These are phyloP conservation scores for Penicillium flavigenum DNA, from an alignment of 495 filamentous ascomycete genomes.

Conservation along the genomic window DNA sequence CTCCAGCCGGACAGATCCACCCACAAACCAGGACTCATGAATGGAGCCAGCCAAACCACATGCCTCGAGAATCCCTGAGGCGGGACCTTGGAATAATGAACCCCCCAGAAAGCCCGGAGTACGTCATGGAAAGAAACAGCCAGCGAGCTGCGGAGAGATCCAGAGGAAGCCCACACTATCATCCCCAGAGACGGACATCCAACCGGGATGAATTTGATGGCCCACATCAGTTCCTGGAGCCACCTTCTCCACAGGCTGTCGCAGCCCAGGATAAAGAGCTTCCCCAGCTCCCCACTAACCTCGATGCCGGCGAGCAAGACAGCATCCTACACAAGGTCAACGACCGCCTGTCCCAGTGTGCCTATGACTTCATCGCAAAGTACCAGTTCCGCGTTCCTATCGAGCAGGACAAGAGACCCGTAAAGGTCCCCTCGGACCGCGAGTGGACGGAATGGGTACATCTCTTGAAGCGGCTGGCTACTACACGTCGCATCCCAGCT, in stretches of 20 bases:
- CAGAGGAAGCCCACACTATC: conserved; percentile 51
- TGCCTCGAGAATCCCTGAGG: conserved; percentile 36
- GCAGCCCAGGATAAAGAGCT: conserved; percentile 75
- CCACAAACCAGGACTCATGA: conserved; percentile 37
- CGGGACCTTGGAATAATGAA: conserved; percentile 35
- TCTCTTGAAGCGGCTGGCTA: conserved; percentile 79
- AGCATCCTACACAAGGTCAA: conserved; percentile 75
- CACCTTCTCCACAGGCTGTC: conserved; percentile 61
- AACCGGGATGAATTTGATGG: conserved; percentile 89
- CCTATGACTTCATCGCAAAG: conserved; percentile 85
- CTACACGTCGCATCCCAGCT: conserved; percentile 79
- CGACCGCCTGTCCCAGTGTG: conserved; percentile 78
- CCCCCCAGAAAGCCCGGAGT: conserved; percentile 40
- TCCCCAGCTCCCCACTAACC: conserved; percentile 76
- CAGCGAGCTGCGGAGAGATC: conserved; percentile 43
- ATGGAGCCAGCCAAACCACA: conserved; percentile 36
- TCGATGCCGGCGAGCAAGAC: conserved; percentile 81
- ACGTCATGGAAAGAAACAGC: conserved; percentile 42
- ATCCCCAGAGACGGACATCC: conserved; percentile 69
- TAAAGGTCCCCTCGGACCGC: conserved; percentile 74
- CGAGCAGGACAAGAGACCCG: conserved; percentile 74
- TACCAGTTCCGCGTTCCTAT: conserved; percentile 87
- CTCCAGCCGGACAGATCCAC: conserved; percentile 36
- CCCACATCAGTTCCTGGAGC: conserved; percentile 73
- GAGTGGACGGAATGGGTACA: conserved; percentile 95